phyloP scores from a whole-genome alignment of 169 alveolate genomes.

The Besnoitia besnoiti region DNA sequence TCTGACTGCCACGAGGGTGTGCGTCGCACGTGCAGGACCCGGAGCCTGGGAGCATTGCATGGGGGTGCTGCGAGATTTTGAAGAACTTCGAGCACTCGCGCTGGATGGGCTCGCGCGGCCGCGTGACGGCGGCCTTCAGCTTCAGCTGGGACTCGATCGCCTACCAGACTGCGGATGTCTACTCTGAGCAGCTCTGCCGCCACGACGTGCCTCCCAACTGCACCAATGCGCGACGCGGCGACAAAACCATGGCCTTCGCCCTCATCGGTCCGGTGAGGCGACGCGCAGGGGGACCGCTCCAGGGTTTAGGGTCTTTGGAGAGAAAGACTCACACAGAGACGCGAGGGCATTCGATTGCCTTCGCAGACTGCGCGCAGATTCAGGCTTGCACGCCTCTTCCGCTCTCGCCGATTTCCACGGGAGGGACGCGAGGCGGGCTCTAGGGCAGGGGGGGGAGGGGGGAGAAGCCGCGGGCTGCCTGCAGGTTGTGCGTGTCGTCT shows the following conservation, averaged over 20 bases:
- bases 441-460: too few species aligned
- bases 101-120: constrained; percentile 80
- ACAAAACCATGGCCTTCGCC: constrained; percentile 64
- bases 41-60: constrained; percentile 78
- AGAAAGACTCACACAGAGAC: not conserved
- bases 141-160: constrained; percentile 79
- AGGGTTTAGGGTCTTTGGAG: not conserved
- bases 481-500: not conserved
- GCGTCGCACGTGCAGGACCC: constrained; percentile 80
- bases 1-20: not conserved
- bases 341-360: too few species aligned
- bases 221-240: constrained; percentile 61
- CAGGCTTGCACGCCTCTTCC: too few species aligned
- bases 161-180: constrained; percentile 69
- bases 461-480: not conserved
- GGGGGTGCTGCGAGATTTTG: constrained; percentile 79
- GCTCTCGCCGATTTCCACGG: too few species aligned
- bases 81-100: constrained; percentile 76
- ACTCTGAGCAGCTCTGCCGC: constrained; percentile 73
- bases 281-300: not conserved
- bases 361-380: too few species aligned
- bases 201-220: constrained; percentile 72
- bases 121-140: constrained; percentile 76
- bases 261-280: constrained; percentile 63
- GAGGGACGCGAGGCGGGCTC: too few species aligned